Evolutionary conservation across 1,284 basidiomycete species (phyloP).

Genomic region (Bothia castanella): DNA sequence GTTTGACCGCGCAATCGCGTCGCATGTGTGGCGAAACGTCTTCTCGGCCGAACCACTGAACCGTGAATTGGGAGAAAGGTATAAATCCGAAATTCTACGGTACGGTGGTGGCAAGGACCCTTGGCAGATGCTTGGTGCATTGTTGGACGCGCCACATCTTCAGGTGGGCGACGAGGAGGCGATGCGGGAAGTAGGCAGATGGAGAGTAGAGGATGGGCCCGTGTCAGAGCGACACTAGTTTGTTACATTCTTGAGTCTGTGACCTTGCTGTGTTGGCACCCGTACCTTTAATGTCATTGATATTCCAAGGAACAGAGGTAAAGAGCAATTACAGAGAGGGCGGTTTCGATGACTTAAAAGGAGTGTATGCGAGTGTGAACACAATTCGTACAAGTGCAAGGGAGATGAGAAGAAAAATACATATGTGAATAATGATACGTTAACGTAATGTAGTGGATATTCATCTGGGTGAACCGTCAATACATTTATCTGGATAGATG

Average conservation of each 20-base stretch:
- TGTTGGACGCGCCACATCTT: constrained; percentile 65
- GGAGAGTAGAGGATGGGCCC: constrained; percentile 76
- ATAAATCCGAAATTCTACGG: constrained; percentile 71
- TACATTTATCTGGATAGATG: background rate
- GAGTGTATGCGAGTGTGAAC: constrained; percentile 1
- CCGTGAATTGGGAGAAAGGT: constrained; percentile 69
- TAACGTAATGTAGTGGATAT: too few species aligned
- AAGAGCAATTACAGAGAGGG: background rate
- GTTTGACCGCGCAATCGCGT: constrained; percentile 93
- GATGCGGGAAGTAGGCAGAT: constrained; percentile 86
- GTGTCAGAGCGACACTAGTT: constrained; percentile 46
- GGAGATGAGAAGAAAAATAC: too few species aligned
- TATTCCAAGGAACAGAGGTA: background rate
- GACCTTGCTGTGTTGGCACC: background rate
- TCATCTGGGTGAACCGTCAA: constrained; percentile 13
- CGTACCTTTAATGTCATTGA: background rate
- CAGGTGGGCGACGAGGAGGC: constrained; percentile 70
- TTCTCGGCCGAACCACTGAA: constrained; percentile 67
- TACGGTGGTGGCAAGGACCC: constrained; percentile 91
- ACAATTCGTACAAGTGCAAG: background rate
- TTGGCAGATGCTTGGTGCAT: constrained; percentile 85
- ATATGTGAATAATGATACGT: constrained; percentile 24
- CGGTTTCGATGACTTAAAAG: background rate
- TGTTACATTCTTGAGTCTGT: background rate
- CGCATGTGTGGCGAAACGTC: constrained; percentile 78